A percentile compares a stretch with the other conserved stretches of the same genome.
Conservation (phyloP, 2,329 filamentous ascomycete genomes). For the Scedosporium minutisporum region DNA sequence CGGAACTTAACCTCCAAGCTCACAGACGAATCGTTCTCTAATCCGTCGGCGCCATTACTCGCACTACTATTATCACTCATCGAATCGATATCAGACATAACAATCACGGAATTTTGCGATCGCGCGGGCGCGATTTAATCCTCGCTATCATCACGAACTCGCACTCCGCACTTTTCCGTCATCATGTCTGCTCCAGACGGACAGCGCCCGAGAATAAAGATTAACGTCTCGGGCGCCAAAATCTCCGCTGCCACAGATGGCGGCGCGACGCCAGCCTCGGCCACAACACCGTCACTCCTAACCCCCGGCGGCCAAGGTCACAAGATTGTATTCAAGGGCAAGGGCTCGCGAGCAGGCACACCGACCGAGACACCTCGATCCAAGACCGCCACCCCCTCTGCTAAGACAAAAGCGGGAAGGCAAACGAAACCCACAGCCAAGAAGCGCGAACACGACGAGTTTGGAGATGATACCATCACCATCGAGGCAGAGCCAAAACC, state of each 20-base stretch:
- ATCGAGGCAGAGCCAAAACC: constrained; percentile 10
- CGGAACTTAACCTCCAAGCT: too few species aligned
- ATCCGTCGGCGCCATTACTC: neutral
- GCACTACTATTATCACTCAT: neutral
- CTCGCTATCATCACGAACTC: neutral
- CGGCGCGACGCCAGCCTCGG: constrained; percentile 12
- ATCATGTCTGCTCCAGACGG: constrained; percentile 7
- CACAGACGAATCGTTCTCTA: too few species aligned
- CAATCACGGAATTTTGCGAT: neutral
- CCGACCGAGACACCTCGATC: constrained; percentile 17
- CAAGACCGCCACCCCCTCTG: constrained; percentile 16
- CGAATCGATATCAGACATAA: neutral
- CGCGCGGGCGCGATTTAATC: neutral
- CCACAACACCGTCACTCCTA: constrained; percentile 8
- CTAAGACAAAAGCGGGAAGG: constrained; percentile 51
- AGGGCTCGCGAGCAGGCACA: constrained; percentile 27
- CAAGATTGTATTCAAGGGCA: constrained; percentile 31
- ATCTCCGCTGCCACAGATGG: constrained; percentile 9
- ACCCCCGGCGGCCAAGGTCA: constrained; percentile 10
- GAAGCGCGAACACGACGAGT: constrained; percentile 50
- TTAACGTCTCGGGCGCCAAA: constrained; percentile 14
- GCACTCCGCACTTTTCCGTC: neutral
- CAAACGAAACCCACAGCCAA: constrained; percentile 52
- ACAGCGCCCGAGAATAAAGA: constrained; percentile 16
- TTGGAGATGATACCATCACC: constrained; percentile 31